Conservation (phyloP, 768 basidiomycete genomes). For the Leccinum longicurvipes region DNA sequence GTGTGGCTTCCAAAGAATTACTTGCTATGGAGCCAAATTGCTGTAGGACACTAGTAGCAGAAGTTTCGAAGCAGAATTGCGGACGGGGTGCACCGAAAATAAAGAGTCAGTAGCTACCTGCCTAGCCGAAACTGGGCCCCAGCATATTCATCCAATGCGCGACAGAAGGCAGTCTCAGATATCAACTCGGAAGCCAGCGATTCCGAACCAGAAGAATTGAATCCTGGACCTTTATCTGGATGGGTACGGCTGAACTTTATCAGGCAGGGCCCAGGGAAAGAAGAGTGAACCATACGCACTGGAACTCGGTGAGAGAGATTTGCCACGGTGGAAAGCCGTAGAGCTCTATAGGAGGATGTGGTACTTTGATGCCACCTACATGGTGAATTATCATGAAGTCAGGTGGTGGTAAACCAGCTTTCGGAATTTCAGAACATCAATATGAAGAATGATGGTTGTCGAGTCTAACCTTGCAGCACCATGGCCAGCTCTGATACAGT, state of each 20-base stretch:
- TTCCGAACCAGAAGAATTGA: not conserved
- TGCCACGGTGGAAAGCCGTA: slow-evolving; percentile 86
- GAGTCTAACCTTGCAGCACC: slow-evolving; percentile 55
- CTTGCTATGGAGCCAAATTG: not conserved
- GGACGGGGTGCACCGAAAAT: slow-evolving; percentile 5
- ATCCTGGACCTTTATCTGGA: slow-evolving; percentile 10
- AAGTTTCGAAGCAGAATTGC: not conserved
- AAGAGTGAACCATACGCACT: slow-evolving; percentile 43
- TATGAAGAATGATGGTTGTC: not conserved
- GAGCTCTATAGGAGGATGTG: slow-evolving; percentile 54
- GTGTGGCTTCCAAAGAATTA: not conserved
- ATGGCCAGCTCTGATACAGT: slow-evolving; percentile 45
- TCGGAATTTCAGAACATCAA: slow-evolving; percentile 37
- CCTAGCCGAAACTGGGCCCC: slow-evolving; percentile 77
- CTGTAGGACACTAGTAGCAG: not conserved
- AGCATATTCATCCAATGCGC: slow-evolving; percentile 71
- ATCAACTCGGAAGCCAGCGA: slow-evolving; percentile 26
- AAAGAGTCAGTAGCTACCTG: slow-evolving; percentile 41
- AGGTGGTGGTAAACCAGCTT: slow-evolving; percentile 55
- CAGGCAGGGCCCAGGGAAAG: slow-evolving; percentile 4
- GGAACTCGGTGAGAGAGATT: slow-evolving; percentile 74
- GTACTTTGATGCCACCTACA: slow-evolving; percentile 37
- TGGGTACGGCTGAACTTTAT: slow-evolving; percentile 19
- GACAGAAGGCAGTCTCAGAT: slow-evolving; percentile 58
- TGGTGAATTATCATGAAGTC: slow-evolving; percentile 78